A percentile compares a stretch with the other conserved stretches of the same genome.
Conservation (phyloP, 495 filamentous ascomycete species). For the Penicillium cinerascens region DNA sequence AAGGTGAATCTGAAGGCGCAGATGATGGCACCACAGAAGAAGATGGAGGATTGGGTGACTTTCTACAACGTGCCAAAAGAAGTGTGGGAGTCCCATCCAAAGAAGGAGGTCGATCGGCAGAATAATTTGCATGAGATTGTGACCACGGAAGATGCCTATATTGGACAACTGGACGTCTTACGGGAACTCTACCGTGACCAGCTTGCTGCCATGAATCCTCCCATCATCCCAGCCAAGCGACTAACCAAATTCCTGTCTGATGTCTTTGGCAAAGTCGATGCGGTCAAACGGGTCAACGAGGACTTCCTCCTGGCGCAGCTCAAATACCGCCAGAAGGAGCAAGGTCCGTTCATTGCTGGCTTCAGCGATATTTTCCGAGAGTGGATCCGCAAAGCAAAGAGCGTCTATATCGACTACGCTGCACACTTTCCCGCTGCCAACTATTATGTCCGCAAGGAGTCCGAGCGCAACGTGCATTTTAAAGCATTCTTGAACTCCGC, state of each 20-base stretch:
- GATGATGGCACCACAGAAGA: constrained; percentile 62
- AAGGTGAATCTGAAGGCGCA: constrained; percentile 82
- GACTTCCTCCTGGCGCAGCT: constrained; percentile 92
- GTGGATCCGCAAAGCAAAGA: constrained; percentile 94
- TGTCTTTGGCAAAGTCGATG: constrained; percentile 89
- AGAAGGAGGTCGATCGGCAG: constrained; percentile 90
- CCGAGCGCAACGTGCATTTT: constrained; percentile 81
- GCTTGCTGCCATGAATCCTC: constrained; percentile 67
- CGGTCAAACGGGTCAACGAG: constrained; percentile 87
- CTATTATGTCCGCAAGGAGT: constrained; percentile 79
- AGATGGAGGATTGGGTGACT: constrained; percentile 80
- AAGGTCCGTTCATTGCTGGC: constrained; percentile 89
- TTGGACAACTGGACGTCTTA: constrained; percentile 81
- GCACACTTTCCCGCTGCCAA: constrained; percentile 80
- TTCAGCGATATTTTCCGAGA: constrained; percentile 98
- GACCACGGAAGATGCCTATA: constrained; percentile 85
- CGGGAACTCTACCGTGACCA: constrained; percentile 83
- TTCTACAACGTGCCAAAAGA: constrained; percentile 87
- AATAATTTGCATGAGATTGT: constrained; percentile 96
- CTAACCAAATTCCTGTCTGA: constrained; percentile 72
- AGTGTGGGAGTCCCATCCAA: constrained; percentile 59
- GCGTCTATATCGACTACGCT: constrained; percentile 88
- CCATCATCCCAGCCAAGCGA: constrained; percentile 73
- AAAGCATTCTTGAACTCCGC: constrained; percentile 77
- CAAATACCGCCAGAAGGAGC: constrained; percentile 95